A percentile compares a stretch with the other conserved stretches of the same genome.
phyloP scores from a whole-genome alignment of 805 yeast species.

The Candida tibetensis region DNA sequence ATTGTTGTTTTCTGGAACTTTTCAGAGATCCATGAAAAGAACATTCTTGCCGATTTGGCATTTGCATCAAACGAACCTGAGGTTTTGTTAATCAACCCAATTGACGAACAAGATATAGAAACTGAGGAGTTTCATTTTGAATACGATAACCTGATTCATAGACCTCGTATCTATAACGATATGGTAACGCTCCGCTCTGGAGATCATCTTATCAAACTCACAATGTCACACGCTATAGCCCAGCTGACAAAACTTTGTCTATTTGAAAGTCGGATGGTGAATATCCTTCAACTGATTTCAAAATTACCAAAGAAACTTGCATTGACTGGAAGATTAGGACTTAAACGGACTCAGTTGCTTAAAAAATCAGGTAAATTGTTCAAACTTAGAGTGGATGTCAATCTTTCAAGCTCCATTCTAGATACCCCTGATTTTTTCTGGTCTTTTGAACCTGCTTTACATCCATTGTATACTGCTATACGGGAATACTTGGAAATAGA shows the following conservation, averaged over 20 bases:
- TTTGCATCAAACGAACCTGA: slow-evolving; percentile 51
- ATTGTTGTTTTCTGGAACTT: slow-evolving; percentile 99
- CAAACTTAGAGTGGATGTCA: slow-evolving; percentile 89
- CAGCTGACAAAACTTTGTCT: slow-evolving; percentile 90
- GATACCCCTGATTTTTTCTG: slow-evolving; percentile 97
- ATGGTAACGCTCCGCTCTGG: slow-evolving; percentile 88
- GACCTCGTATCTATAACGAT: slow-evolving; percentile 85
- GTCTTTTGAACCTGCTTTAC: slow-evolving; percentile 91
- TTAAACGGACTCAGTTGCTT: slow-evolving; percentile 78
- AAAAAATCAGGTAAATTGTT: slow-evolving; percentile 89
- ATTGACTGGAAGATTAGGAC: slow-evolving; percentile 80
- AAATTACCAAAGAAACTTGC: slow-evolving; percentile 88
- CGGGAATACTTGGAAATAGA: slow-evolving; percentile 93
- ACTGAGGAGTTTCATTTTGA: slow-evolving; percentile 84
- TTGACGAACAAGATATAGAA: slow-evolving; percentile 86
- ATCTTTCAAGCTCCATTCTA: slow-evolving; percentile 80
- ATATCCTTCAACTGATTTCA: slow-evolving; percentile 78
- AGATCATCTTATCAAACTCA: slow-evolving; percentile 87
- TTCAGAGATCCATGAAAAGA: slow-evolving; percentile 87
- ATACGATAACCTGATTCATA: slow-evolving; percentile 58
- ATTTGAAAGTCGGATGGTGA: slow-evolving; percentile 89
- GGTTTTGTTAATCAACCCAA: slow-evolving; percentile 63
- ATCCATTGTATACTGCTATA: slow-evolving; percentile 86
- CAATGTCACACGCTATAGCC: slow-evolving; percentile 95
- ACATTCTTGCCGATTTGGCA: slow-evolving; percentile 87